These are phyloP conservation scores for Russula sp. DNA, from an alignment of 768 basidiomycete genomes.

Conservation along the genomic window DNA sequence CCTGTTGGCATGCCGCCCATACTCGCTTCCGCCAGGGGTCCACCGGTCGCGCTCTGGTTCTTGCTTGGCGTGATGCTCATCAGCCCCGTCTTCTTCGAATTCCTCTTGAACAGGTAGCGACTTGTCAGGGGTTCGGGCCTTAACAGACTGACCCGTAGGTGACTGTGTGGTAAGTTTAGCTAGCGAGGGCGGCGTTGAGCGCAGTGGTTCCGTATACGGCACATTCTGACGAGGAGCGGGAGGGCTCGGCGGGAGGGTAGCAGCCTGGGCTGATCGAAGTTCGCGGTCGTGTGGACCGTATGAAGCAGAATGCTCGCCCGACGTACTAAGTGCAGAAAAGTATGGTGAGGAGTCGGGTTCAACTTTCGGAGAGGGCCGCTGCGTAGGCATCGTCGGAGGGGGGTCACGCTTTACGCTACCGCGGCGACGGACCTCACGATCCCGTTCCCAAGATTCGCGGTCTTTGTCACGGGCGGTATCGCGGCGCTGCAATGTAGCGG, in stretches of 20 bases:
- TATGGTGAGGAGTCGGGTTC: conserved; percentile 27
- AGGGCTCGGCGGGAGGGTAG: conserved; percentile 24
- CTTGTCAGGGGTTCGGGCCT: conserved; percentile 30
- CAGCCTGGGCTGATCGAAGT: conserved; percentile 20
- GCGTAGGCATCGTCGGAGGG: conserved; percentile 9
- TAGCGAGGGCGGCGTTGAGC: conserved; percentile 24
- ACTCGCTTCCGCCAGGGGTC: conserved; percentile 22
- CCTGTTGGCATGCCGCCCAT: conserved; percentile 20
- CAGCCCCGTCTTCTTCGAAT: conserved; percentile 24
- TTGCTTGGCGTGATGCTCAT: conserved; percentile 14
- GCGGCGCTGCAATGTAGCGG: conserved; percentile 17
- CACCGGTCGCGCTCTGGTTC: conserved; percentile 26
- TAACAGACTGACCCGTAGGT: conserved; percentile 22
- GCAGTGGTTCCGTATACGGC: conserved; percentile 23
- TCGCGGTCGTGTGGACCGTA: conserved; percentile 28
- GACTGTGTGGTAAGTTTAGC: conserved; percentile 21
- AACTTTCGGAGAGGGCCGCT: conserved; percentile 23
- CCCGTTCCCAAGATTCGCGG: conserved; percentile 23
- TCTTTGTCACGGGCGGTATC: conserved; percentile 25
- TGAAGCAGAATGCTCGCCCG: conserved; percentile 18
- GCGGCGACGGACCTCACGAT: conserved; percentile 22
- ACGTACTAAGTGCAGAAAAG: conserved; percentile 24
- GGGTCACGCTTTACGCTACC: conserved; percentile 28
- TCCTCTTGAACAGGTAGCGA: conserved; percentile 32
- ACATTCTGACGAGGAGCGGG: conserved; percentile 20